Base-by-base conservation (phyloP, 768 basidiomycete species). In the Suillus paluster region DNA sequence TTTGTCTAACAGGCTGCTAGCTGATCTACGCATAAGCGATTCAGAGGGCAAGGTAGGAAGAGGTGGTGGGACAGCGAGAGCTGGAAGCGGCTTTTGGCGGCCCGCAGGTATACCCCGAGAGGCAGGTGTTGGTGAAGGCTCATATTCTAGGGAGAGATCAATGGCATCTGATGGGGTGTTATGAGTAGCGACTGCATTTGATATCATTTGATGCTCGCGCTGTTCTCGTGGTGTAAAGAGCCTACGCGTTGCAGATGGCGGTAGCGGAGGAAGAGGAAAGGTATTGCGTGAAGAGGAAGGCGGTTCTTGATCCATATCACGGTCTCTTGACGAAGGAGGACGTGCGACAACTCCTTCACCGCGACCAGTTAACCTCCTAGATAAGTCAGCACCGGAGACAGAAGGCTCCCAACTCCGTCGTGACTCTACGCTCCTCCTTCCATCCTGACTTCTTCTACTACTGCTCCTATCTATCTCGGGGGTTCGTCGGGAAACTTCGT, bases 11-110 rank as follows among this genome's bases (percentile, higher is more conserved):
- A 63, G 41, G 5, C 57, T 60, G 33, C 55, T 70, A 19, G 44
- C 50, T 17, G 75, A 65, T 57, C 67, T 71, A 62, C 61, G 66
- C 21, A 77, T 66, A 14, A 76, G 65, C 1, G 82, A 79, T 70
- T 91, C 89, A 2, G 88, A 88, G 0, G 86, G 86, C 11, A 88
- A 79, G 25, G 79, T 77, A 1, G 87, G 82, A 2, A 89, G 77
- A 0, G 89, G 86, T 46, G 84, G 83, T 0, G 89, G 85, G 4
- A 88, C 84, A 2, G 81, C 65, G 25, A 89, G 69, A 9, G 83
- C 73, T 3, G 85, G 81, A 6, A 87, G 70, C 2, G 78, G 76
- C 52, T 82, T 81, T 19, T 75, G 72, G 38, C 81, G 80, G n/a
- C 84, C 84, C 6, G 27, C 62, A 19, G 49, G 69, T 27, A 70